A percentile compares a stretch with the other conserved stretches of the same genome.
Evolutionary conservation across 2,329 filamentous ascomycete genomes (phyloP).

Genomic region (Nemania sp.): DNA sequence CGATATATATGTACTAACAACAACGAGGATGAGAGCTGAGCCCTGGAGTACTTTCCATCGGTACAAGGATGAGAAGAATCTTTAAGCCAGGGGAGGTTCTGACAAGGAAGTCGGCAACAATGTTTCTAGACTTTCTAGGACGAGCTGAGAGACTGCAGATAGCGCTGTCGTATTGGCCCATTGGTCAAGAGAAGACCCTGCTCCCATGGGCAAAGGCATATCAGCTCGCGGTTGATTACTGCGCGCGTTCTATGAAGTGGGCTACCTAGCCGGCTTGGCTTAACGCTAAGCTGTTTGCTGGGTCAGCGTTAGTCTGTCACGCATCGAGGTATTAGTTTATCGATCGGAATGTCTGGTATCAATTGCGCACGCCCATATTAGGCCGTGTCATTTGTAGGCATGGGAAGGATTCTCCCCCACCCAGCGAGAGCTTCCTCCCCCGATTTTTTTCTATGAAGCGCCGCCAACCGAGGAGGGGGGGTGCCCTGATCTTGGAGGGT

Average conservation of each 20-base stretch:
- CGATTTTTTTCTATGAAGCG: background rate
- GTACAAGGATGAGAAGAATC: background rate
- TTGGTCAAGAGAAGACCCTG: too few relatives aligned
- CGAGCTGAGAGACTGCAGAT: conserved; percentile 8
- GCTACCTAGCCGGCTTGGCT: conserved; percentile 31
- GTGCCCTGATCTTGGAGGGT: background rate
- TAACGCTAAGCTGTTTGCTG: conserved; percentile 31
- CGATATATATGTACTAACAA: background rate
- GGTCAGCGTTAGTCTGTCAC: conserved; percentile 29
- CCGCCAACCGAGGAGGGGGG: conserved; percentile 3
- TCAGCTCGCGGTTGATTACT: conserved; percentile 33
- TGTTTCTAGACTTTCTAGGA: background rate
- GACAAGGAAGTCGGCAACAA: background rate
- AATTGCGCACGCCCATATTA: conserved; percentile 7
- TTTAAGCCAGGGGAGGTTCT: background rate
- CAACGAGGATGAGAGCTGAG: background rate
- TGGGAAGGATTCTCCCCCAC: background rate
- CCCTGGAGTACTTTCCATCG: conserved; percentile 1
- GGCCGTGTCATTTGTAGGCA: conserved; percentile 4
- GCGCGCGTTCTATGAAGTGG: conserved; percentile 27
- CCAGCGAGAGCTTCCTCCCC: background rate
- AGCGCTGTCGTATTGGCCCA: too few relatives aligned
- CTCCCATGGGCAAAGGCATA: conserved; percentile 26
- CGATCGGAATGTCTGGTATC: conserved; percentile 14
- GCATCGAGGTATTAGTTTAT: conserved; percentile 25